These are phyloP conservation scores for Penstemon eatonii DNA, from an alignment of 257 asterid species.

Conservation along the genomic window DNA sequence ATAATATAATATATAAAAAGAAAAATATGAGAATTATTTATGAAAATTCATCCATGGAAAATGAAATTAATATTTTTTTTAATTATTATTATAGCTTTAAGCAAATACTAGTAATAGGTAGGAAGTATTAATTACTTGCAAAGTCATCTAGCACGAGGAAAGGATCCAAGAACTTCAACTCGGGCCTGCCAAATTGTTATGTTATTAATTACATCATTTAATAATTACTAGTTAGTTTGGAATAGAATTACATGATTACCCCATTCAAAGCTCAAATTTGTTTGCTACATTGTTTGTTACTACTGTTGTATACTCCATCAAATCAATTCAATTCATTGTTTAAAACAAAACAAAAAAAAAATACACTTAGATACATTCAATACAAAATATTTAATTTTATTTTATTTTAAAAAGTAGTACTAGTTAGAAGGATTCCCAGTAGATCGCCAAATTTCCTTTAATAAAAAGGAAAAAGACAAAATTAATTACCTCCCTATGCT, in stretches of 20 bases:
- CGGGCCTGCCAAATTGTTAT: slow-evolving; percentile 53
- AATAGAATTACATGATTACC: too few relatives aligned
- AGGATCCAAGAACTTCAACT: slow-evolving; percentile 80
- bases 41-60: neutral
- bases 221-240: too few relatives aligned
- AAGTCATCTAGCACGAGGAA: slow-evolving; percentile 88
- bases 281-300: too few relatives aligned
- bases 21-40: neutral
- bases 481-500: slow-evolving; percentile 78
- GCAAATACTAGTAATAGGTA: neutral
- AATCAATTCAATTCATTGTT: too few relatives aligned
- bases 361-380: too few relatives aligned
- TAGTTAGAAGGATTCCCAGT: neutral
- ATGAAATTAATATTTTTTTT: neutral
- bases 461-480: neutral
- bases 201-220: too few relatives aligned
- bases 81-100: neutral
- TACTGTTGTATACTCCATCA: too few relatives aligned
- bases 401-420: too few relatives aligned
- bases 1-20: too few relatives aligned
- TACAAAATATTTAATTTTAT: too few relatives aligned
- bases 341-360: too few relatives aligned
- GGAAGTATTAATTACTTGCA: slow-evolving; percentile 45
- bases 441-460: neutral
- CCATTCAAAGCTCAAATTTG: too few relatives aligned